These are phyloP conservation scores for Monilinia fructicola DNA, from an alignment of 2,329 filamentous ascomycete species.

Conservation along the genomic window DNA sequence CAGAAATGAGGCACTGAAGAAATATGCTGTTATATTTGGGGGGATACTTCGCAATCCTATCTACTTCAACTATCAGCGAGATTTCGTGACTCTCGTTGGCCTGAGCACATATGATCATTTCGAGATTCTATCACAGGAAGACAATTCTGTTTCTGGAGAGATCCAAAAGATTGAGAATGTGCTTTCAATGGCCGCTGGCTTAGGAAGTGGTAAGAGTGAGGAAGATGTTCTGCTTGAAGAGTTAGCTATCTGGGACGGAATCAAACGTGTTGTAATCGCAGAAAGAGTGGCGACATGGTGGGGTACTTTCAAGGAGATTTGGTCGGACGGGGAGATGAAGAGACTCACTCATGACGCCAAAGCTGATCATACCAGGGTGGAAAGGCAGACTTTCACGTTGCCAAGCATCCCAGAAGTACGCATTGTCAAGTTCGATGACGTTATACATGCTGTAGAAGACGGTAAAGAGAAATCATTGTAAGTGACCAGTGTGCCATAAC, in stretches of 20 bases:
- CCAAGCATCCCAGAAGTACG: slow-evolving; percentile 10
- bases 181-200: neutral
- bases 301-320: slow-evolving; percentile 20
- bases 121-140: neutral
- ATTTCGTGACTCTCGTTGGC: slow-evolving; percentile 13
- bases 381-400: neutral
- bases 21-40: slow-evolving; percentile 1
- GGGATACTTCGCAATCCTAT: neutral
- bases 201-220: slow-evolving; percentile 5
- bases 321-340: slow-evolving; percentile 16
- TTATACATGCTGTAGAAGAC: neutral
- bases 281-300: slow-evolving; percentile 18
- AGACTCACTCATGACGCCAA: neutral
- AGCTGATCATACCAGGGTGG: neutral
- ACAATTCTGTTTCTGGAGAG: too few relatives aligned
- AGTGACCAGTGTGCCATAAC: neutral
- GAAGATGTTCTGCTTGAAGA: neutral
- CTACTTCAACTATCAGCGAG: slow-evolving; percentile 17
- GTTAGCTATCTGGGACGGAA: neutral
- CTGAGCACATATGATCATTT: neutral
- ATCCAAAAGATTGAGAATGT: slow-evolving; percentile 17
- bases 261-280: slow-evolving; percentile 6
- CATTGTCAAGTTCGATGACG: slow-evolving; percentile 16
- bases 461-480: neutral
- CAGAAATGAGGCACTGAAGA: slow-evolving; percentile 13